Evolutionary conservation across 768 basidiomycete species (phyloP), one percentile per base, ranked within the genome.

Genomic region (Boletus sp.): DNA sequence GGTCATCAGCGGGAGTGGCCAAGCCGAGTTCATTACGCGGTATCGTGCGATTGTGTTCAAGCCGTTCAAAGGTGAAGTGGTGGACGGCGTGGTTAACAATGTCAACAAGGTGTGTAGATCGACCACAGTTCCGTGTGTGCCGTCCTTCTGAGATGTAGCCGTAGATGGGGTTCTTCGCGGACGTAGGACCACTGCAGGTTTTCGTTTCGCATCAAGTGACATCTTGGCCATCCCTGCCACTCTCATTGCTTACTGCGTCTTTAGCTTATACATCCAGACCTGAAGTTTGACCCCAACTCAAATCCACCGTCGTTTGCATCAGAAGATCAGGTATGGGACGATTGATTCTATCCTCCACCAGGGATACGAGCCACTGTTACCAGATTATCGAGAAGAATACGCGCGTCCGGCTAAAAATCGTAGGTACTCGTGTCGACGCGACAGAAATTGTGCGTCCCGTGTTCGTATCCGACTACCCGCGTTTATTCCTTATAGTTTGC

Each of bases 21-120:
- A 96, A 73, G 97, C 97, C 5, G 93, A 98, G 74, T 99, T 99
- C 71, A 81, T 92, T 59, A 93, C 93, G 21, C 79, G 88, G 51
- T 99, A 98, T 73, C 85, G 89, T 27, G 97, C 97, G 7, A 93
- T 99, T 60, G 96, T 99, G 19, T 98, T 97, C 82, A 95, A 98
- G 72, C 97, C 97, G n/a, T 98, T 98, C 81, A 97, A 98, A 72
- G 95, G 94, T 10, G 96, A 99, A 69, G 96, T 98, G 5, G 90
- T 99, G 17, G 97, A 99, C 69, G 96, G 93, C 0, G 87, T 94
- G 4, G 96, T 99, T 17, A 88, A 87, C 64, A 94, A 91, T 56
- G 97, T 99, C 34, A 95, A 87, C 71, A 97, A 97, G 82, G 96
- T 93, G 61, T 64, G 85, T 33, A 19, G 13, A 23, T 45, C 17